Percentiles rank a stretch among this genome's conserved stretches.
phyloP scores from a whole-genome alignment of 2,329 filamentous ascomycete species.

The Sporothrix sp. region DNA sequence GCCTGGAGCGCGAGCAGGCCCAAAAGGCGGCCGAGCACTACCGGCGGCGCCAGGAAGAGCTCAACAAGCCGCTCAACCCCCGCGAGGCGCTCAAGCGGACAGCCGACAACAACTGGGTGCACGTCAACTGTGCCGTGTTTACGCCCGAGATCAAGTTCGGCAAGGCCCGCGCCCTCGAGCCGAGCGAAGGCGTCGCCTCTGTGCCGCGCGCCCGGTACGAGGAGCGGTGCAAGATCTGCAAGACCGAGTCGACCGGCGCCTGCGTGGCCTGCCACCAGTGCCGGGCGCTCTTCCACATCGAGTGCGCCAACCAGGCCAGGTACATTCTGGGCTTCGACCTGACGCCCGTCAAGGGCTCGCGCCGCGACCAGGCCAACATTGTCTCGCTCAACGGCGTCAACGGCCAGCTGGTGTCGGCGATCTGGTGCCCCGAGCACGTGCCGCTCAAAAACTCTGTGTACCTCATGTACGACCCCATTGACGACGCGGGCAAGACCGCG shows the following conservation, averaged over 20 bases:
- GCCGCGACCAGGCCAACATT: conserved; percentile 69
- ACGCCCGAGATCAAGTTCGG: conserved; percentile 89
- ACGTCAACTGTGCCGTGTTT: conserved; percentile 87
- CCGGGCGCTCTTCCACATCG: conserved; percentile 64
- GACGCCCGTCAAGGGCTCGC: conserved; percentile 77
- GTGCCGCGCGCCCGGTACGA: conserved; percentile 66
- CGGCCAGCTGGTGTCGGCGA: conserved; percentile 70
- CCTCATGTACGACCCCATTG: conserved; percentile 65
- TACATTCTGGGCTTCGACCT: conserved; percentile 87
- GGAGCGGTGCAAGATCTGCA: conserved; percentile 76
- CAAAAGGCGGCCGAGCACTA: conserved; percentile 73
- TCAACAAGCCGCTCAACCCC: conserved; percentile 72
- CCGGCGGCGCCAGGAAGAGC: conserved; percentile 69
- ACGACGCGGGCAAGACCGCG: conserved; percentile 63
- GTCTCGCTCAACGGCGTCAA: conserved; percentile 73
- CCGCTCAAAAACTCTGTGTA: conserved; percentile 64
- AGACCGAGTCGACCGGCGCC: conserved; percentile 48
- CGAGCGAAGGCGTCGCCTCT: conserved; percentile 81
- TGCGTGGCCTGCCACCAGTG: conserved; percentile 77
- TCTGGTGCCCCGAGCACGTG: conserved; percentile 90
- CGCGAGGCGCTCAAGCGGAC: conserved; percentile 89
- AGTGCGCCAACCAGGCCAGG: conserved; percentile 76
- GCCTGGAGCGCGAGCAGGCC: conserved; percentile 73
- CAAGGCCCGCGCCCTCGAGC: conserved; percentile 68
- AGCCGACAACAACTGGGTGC: conserved; percentile 95